Evolutionary conservation across 371 early-diverging fungal genomes (phyloP).

Genomic region (Mucor sp.): DNA sequence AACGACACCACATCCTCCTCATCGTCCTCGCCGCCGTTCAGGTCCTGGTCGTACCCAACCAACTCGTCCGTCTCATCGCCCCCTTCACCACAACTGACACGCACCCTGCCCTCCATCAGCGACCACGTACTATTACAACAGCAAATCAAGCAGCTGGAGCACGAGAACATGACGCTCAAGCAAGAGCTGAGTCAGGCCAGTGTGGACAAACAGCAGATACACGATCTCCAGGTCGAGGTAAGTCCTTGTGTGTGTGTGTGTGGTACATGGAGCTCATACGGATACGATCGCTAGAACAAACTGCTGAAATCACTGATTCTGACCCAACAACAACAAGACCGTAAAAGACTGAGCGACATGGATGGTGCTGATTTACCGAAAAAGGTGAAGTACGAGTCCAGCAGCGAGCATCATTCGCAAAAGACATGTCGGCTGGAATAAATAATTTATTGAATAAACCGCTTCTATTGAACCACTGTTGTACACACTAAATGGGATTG

Average conservation of each 20-base stretch:
- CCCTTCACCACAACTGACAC: background rate
- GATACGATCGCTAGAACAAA: too few species aligned
- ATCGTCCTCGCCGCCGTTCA: background rate
- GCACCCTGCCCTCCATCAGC: background rate
- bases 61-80: background rate
- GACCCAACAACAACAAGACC: too few species aligned
- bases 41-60: background rate
- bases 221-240: too few species aligned
- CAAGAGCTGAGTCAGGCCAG: slow-evolving; percentile 2
- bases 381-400: background rate
- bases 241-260: too few species aligned
- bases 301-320: too few species aligned
- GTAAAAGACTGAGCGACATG: too few species aligned
- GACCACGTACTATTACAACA: slow-evolving; percentile 1
- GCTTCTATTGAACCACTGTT: background rate
- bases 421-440: background rate
- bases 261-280: too few species aligned
- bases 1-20: background rate
- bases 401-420: background rate
- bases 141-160: slow-evolving; percentile 5
- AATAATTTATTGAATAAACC: background rate
- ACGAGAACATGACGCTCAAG: slow-evolving; percentile 18
- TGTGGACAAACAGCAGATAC: too few species aligned
- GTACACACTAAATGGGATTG: slow-evolving; percentile 19
- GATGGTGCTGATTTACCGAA: too few species aligned